Base-by-base conservation (phyloP, 139 green algal species). In the Chlorella sp. region DNA sequence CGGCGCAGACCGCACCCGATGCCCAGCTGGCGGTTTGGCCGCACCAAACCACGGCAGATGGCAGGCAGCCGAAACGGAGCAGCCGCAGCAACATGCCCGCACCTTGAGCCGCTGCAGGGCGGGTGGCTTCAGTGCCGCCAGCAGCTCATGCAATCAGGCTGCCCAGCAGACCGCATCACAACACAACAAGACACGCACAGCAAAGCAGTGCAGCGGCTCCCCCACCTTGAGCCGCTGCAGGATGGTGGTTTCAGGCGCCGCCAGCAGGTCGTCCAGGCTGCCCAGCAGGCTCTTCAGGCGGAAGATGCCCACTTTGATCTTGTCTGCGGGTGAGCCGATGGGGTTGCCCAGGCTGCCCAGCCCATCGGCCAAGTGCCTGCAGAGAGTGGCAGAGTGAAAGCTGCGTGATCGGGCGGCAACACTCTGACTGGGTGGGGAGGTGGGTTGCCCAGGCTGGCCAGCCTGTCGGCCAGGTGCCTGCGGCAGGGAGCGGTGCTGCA, bases 301-400 rank as follows among this genome's bases (percentile, higher is more conserved):
- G 65, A 98, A 94, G 16, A 98, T 11, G 0, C 97, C 97, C 34
- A 99, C 96, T 7, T 83, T 85, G 13, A 98, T 30, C 80, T 94
- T 94, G 76, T 94, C 89, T 9, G 25, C 39, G 0, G 93, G 80
- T 2, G 81, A 93, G 32, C 97, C 97, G 36, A 99, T 92, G 11
- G 96, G 94, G 87, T 99, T 97, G 69, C 85, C 18, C 47, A 99
- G 92, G 2, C 91, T 95, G 41, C 65, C 57, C 21, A 98, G 47
- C 0, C 90, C 95, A 74, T 98, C 97, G 18, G 92, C 55, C 25
- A 91, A 87, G 90, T 99, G 96, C 28, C 96, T 86, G 81, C 80
- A 85, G 20, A 6, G 7, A 1, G 30, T 20, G 18, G 68, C 32
- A 21, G 20, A 74, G 21, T 0, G 32, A 12, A 39, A 20, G 25